A percentile compares a stretch with the other conserved stretches of the same genome.
phyloP scores from a whole-genome alignment of 805 yeast species.

The Ogataea pilisensis region DNA sequence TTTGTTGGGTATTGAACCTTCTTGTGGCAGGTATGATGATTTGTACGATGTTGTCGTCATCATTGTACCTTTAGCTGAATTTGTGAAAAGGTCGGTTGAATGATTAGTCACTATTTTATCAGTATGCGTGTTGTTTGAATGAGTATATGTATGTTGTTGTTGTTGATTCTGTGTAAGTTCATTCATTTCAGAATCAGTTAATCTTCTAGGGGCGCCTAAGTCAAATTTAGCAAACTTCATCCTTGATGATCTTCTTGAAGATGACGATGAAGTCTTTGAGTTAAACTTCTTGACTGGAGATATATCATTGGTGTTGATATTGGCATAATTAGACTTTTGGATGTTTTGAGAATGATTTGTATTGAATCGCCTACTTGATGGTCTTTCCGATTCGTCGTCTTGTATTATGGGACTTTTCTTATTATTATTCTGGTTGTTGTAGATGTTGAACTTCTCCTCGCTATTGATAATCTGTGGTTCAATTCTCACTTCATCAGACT shows the following conservation, averaged over 20 bases:
- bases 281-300: conserved; percentile 1
- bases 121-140: background rate
- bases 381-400: conserved; percentile 3
- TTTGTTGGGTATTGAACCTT: conserved; percentile 5
- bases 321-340: too few relatives aligned
- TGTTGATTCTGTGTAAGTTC: conserved; percentile 10
- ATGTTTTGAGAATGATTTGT: conserved; percentile 6
- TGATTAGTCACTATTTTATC: conserved; percentile 2
- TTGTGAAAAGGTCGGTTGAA: conserved; percentile 17
- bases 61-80: conserved; percentile 6
- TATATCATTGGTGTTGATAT: background rate
- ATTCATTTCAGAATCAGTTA: conserved; percentile 28
- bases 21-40: conserved; percentile 4
- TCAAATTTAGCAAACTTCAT: conserved; percentile 29
- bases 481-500: background rate
- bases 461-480: background rate
- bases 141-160: conserved; percentile 1
- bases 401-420: background rate
- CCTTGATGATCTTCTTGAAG: conserved; percentile 7
- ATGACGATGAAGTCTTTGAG: conserved; percentile 1
- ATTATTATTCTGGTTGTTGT: background rate
- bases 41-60: conserved; percentile 15
- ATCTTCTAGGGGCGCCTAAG: conserved; percentile 50
- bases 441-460: background rate
- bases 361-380: conserved; percentile 18